These are phyloP conservation scores for Xylaria intraflava DNA, from an alignment of 495 filamentous ascomycete genomes.

Conservation along the genomic window DNA sequence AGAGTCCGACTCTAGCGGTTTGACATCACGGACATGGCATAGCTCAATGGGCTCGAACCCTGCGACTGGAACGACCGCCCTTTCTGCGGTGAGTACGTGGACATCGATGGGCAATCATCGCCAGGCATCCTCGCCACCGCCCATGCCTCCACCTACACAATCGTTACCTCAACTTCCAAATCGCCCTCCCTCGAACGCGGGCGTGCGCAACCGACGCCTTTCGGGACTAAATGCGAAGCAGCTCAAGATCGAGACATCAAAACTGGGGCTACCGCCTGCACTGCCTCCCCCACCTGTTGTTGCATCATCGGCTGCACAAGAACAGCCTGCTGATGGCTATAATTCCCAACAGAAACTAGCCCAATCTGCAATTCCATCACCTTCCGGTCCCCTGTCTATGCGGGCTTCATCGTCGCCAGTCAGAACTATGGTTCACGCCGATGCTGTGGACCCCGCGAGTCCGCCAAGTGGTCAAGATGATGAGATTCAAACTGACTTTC, in stretches of 20 bases:
- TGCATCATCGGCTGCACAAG: constrained; percentile 34
- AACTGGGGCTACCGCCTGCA: constrained; percentile 35
- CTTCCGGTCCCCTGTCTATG: constrained; percentile 26
- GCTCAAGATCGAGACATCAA: constrained; percentile 81
- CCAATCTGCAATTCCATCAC: constrained; percentile 33
- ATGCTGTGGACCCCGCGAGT: constrained; percentile 25
- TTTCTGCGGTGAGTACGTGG: constrained; percentile 75
- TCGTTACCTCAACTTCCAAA: constrained; percentile 31
- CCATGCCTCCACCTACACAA: constrained; percentile 40
- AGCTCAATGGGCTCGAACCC: constrained; percentile 77
- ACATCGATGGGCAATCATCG: constrained; percentile 23
- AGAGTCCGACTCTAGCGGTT: constrained; percentile 81
- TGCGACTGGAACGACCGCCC: constrained; percentile 60
- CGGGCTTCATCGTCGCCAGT: constrained; percentile 28
- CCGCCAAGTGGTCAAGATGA: constrained; percentile 23
- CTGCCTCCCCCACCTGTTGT: constrained; percentile 27
- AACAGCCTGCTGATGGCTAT: constrained; percentile 36
- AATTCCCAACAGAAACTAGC: constrained; percentile 43
- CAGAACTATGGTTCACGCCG: constrained; percentile 21
- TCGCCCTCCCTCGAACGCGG: constrained; percentile 37
- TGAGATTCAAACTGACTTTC: constrained; percentile 31
- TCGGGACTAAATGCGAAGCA: constrained; percentile 73
- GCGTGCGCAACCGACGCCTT: constrained; percentile 73
- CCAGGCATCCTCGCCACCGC: constrained; percentile 26
- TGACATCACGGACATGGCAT: constrained; percentile 80